A percentile compares a stretch with the other conserved stretches of the same genome.
phyloP scores from a whole-genome alignment of 345 rosid species.

The Euphorbia tirucalli region DNA sequence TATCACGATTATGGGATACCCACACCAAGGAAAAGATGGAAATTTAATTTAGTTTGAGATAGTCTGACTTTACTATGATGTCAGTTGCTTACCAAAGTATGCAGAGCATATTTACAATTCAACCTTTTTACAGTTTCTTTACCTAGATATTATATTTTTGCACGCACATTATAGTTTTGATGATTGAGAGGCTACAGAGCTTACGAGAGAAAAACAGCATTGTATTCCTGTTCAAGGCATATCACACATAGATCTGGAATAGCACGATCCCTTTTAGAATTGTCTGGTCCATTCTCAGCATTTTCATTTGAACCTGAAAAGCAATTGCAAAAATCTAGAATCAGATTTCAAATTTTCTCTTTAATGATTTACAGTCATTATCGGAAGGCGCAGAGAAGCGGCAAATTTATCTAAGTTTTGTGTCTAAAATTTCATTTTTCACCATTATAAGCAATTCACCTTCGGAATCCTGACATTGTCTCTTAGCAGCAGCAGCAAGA shows the following conservation, averaged over 20 bases:
- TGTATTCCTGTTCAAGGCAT: constrained; percentile 91
- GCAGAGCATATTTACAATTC: neutral
- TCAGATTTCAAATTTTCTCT: constrained; percentile 6
- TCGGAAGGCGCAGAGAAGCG: neutral
- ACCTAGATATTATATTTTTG: neutral
- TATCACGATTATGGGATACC: neutral
- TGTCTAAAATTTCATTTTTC: too few species aligned
- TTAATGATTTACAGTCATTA: neutral
- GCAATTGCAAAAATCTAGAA: constrained; percentile 14
- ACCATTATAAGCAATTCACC: constrained; percentile 37
- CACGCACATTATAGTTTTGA: neutral
- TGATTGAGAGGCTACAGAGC: constrained; percentile 13
- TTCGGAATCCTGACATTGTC: constrained; percentile 54
- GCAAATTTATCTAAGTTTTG: neutral
- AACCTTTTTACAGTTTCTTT: neutral
- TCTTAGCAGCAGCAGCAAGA: constrained; percentile 83
- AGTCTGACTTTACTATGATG: neutral
- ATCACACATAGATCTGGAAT: constrained; percentile 92
- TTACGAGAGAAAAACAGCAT: constrained; percentile 89
- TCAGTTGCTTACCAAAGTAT: neutral
- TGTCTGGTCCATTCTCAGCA: constrained; percentile 45
- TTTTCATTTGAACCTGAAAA: constrained; percentile 48
- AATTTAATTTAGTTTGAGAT: too few species aligned
- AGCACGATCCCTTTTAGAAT: constrained; percentile 49
- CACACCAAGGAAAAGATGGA: neutral